Base-by-base conservation (phyloP, 73 alveolate genomes). In the Tetrahymena malaccensis region DNA sequence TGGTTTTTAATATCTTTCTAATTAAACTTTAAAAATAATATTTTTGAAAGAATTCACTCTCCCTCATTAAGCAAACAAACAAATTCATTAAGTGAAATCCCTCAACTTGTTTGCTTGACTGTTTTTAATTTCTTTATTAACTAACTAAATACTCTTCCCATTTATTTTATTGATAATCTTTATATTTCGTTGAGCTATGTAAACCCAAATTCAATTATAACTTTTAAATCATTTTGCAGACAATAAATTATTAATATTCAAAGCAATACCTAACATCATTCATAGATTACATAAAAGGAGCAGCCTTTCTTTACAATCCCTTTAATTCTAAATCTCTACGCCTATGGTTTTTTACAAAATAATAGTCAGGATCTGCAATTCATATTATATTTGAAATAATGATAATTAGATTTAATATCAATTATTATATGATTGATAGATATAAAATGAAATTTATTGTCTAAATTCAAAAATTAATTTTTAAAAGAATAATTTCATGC, bases 271-370 rank as follows among this genome's bases (percentile, higher is more conserved):
- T 89, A 22, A 95, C 93, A 95, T 95, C 97, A 84, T 43, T 34
- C 95, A 95, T 95, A 10, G 97, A 94, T 95, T 95, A 50, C 33
- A 70, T 85, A 50, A 95, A 95, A 55, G 97, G 97, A n/a, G 94
- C 57, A 35, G 97, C 93, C 58, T 95, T 95, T 35, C 97, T 95
- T 34, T 95, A 56, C 85, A 95, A 33, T 43, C 94, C 94, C 55
- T 85, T 55, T 89, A 95, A 56, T 35, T 95, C 97, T 25, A 34
- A 17, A 43, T 95, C 97, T 95, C 94, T 95, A 37, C 97, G 97
- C 57, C 97, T 95, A 50, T 50, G 83, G 83, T 50, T 50, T 50
- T 50, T 10, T 10, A 95, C 40, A 27, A 70, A 40, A 34, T 95
- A 70, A 70, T 70, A 11, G 0, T 70, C 22, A 70, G 31, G 17